Evolutionary conservation across 1,284 basidiomycete genomes (phyloP).

Genomic region (Crepidotus sp.): DNA sequence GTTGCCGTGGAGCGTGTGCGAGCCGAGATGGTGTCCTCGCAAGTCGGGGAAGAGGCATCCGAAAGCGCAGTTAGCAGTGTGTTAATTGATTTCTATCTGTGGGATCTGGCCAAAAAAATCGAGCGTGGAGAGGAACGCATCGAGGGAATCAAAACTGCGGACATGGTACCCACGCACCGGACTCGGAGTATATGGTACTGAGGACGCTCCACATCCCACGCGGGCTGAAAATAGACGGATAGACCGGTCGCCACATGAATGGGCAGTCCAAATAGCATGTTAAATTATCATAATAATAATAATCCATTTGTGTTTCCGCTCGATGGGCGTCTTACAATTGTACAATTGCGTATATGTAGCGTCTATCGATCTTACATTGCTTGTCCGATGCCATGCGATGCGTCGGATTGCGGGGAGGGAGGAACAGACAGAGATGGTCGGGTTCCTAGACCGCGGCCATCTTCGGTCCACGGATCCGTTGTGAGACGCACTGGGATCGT

Average conservation of each 20-base stretch:
- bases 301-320: neutral
- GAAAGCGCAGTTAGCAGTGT: constrained; percentile 52
- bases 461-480: constrained; percentile 42
- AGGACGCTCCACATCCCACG: constrained; percentile 18
- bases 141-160: constrained; percentile 46
- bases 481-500: constrained; percentile 57
- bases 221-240: neutral
- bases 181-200: constrained; percentile 83
- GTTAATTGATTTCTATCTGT: constrained; percentile 77
- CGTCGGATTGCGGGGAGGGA: constrained; percentile 14
- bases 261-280: neutral
- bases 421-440: constrained; percentile 7
- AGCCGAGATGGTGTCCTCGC: constrained; percentile 35
- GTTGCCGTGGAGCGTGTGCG: constrained; percentile 66
- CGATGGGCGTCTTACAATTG: neutral
- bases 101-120: constrained; percentile 75
- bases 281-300: neutral
- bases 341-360: neutral
- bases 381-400: neutral
- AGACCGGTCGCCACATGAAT: neutral
- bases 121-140: constrained; percentile 52
- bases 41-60: constrained; percentile 16
- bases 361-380: constrained; percentile 1
- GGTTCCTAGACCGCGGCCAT: constrained; percentile 11
- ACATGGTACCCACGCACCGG: constrained; percentile 62